Evolutionary conservation across 2,329 filamentous ascomycete species (phyloP).

Genomic region (Mycogone perniciosa): DNA sequence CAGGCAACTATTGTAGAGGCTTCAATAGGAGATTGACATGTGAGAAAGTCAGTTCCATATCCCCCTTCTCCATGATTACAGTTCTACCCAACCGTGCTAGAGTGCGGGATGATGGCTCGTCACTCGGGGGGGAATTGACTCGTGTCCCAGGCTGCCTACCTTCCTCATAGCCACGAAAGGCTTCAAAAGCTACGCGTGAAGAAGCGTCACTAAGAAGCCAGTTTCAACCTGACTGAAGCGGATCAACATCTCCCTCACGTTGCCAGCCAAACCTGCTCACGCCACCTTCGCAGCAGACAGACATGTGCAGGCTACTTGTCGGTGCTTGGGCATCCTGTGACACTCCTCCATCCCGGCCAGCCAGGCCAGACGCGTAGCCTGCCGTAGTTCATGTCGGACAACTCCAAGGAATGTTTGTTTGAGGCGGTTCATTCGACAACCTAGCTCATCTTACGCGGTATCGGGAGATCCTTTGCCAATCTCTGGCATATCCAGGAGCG

Average conservation of each 20-base stretch:
- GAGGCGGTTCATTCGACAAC: not conserved
- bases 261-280: not conserved
- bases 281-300: not conserved
- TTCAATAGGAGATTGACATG: too few species aligned
- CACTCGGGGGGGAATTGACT: too few species aligned
- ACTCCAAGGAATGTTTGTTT: not conserved
- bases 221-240: not conserved
- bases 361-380: not conserved
- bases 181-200: not conserved
- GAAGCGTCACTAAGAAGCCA: too few species aligned
- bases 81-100: too few species aligned
- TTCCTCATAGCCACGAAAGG: not conserved
- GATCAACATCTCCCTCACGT: not conserved
- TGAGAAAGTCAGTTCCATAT: too few species aligned
- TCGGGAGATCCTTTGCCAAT: not conserved
- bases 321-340: slow-evolving; percentile 1
- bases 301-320: not conserved
- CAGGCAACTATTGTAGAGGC: too few species aligned
- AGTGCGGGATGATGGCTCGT: too few species aligned
- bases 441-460: not conserved
- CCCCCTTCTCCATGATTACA: too few species aligned
- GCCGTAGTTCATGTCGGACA: slow-evolving; percentile 6
- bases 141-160: too few species aligned
- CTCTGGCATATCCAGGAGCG: not conserved
- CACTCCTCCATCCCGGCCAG: slow-evolving; percentile 2